Evolutionary conservation across 352 stramenopile species (phyloP).

Genomic region (Phytopythium sindhum): DNA sequence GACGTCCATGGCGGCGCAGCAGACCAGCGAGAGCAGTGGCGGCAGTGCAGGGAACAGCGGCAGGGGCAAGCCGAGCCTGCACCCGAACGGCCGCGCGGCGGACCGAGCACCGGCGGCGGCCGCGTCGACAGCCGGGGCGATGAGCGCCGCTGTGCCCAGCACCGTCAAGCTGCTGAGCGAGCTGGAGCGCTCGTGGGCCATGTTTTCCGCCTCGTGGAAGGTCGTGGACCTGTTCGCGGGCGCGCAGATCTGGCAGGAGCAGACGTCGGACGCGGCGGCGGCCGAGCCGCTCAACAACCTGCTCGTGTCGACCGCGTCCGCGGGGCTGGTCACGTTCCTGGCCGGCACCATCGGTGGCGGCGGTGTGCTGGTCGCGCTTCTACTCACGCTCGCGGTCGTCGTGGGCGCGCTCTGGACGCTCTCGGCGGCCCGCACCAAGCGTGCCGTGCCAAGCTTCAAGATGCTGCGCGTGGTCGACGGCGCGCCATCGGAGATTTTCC

Average conservation of each 20-base stretch:
- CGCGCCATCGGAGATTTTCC: constrained; percentile 61
- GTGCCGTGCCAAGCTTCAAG: constrained; percentile 64
- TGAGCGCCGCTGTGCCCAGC: constrained; percentile 29
- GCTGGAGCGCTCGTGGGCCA: constrained; percentile 66
- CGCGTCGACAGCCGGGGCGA: constrained; percentile 7
- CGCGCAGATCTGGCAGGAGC: constrained; percentile 69
- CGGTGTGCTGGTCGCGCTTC: constrained; percentile 39
- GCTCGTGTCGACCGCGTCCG: constrained; percentile 50
- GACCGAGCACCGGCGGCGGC: constrained; percentile 9
- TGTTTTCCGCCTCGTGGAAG: constrained; percentile 64
- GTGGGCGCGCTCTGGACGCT: constrained; percentile 52
- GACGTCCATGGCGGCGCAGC: constrained; percentile 3
- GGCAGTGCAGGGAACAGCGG: background rate
- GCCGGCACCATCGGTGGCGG: constrained; percentile 64
- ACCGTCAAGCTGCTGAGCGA: constrained; percentile 71
- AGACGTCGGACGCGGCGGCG: constrained; percentile 10
- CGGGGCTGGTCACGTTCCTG: constrained; percentile 56
- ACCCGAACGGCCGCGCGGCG: constrained; percentile 6
- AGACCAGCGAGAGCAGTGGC: background rate
- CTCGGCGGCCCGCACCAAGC: constrained; percentile 31
- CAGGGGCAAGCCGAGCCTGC: constrained; percentile 12
- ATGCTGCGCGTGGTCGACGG: constrained; percentile 60
- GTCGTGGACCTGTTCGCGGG: constrained; percentile 67
- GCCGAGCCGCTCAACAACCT: constrained; percentile 57
- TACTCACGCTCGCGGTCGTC: constrained; percentile 48